Percentiles rank a stretch among this genome's conserved stretches.
phyloP scores from a whole-genome alignment of 2,329 filamentous ascomycete genomes.

The Colletotrichum tofieldiae region DNA sequence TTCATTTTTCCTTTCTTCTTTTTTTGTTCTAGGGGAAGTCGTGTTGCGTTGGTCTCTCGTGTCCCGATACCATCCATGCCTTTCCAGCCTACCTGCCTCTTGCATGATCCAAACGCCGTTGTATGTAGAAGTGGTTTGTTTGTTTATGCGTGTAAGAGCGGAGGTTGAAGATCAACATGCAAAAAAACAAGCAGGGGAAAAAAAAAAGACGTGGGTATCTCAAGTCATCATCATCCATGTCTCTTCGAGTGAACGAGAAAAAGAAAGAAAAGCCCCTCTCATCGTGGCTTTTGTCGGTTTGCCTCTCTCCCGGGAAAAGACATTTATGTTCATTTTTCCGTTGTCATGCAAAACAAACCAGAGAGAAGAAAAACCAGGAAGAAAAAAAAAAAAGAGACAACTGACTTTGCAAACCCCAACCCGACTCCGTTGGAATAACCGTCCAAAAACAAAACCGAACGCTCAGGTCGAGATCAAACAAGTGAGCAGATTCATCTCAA shows the following conservation, averaged over 20 bases:
- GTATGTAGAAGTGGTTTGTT: not conserved
- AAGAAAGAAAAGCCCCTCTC: not conserved
- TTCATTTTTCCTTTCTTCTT: not conserved
- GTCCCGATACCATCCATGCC: not conserved
- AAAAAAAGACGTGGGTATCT: constrained; percentile 1
- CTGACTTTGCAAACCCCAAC: not conserved
- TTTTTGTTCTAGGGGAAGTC: not conserved
- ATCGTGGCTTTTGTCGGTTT: not conserved
- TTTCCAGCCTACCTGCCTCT: not conserved
- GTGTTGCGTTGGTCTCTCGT: not conserved
- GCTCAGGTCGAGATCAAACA: not conserved
- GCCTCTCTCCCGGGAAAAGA: too few species aligned
- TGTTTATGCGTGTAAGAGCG: not conserved
- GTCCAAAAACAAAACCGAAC: not conserved
- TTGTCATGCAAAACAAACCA: not conserved
- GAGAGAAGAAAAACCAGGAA: not conserved
- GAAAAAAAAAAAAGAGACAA: not conserved
- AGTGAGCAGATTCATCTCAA: not conserved
- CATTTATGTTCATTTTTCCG: not conserved
- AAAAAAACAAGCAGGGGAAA: not conserved
- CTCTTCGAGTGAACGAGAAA: not conserved
- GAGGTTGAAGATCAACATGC: not conserved
- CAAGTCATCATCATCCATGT: constrained; percentile 2
- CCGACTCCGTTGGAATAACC: not conserved
- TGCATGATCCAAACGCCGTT: not conserved